A percentile compares a stretch with the other conserved stretches of the same genome.
These are phyloP conservation scores for Echeveria elegans DNA, from an alignment of 164 flowering plant genomes.

Conservation along the genomic window DNA sequence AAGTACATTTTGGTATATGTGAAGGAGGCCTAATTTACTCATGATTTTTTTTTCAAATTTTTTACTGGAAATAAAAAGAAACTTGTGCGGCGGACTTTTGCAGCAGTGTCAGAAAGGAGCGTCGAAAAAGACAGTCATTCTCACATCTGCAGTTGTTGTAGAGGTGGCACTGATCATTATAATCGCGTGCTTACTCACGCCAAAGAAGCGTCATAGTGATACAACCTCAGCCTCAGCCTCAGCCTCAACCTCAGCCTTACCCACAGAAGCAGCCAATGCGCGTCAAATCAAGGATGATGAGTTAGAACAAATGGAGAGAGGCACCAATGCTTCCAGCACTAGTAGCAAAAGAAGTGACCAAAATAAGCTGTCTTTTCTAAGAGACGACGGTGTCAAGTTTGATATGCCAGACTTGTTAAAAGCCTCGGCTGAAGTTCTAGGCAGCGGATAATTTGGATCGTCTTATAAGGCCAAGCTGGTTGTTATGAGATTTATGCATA, in stretches of 20 bases:
- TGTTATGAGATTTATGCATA: constrained; percentile 49
- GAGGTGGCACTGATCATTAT: constrained; percentile 4
- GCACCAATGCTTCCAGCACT: neutral
- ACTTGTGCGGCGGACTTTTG: constrained; percentile 1
- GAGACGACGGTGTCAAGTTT: constrained; percentile 29
- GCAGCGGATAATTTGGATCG: constrained; percentile 46
- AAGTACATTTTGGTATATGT: neutral
- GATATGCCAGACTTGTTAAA: constrained; percentile 40
- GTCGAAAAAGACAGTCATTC: neutral
- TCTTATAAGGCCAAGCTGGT: constrained; percentile 53
- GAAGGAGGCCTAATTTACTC: neutral
- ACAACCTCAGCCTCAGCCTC: neutral
- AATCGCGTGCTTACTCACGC: neutral
- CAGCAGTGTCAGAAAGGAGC: neutral
- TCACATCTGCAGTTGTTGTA: neutral
- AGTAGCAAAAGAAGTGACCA: neutral
- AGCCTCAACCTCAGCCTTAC: neutral
- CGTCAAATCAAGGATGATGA: neutral
- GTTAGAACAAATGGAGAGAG: neutral
- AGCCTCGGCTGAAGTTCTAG: constrained; percentile 53
- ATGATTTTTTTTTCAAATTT: neutral
- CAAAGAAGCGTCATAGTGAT: neutral
- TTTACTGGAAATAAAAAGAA: neutral
- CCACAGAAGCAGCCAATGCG: neutral
- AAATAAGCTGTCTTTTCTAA: constrained; percentile 23